Evolutionary conservation across 2,329 filamentous ascomycete genomes (phyloP).

Genomic region (Thyridium curvatum): DNA sequence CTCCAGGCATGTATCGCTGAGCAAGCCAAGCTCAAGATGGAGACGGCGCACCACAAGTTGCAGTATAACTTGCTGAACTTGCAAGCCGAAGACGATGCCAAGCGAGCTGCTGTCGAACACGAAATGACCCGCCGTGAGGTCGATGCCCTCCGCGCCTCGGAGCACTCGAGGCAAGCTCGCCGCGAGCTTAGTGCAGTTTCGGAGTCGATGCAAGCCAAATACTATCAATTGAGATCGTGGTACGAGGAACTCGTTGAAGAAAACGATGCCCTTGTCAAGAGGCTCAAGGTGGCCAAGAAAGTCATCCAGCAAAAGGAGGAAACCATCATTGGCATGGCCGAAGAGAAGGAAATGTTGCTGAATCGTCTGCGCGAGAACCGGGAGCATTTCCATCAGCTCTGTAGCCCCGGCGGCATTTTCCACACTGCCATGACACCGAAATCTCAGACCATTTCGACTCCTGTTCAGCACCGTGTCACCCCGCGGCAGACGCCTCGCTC

Average conservation of each 20-base stretch:
- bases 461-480: conserved; percentile 38
- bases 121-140: conserved; percentile 87
- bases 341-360: conserved; percentile 72
- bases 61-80: conserved; percentile 81
- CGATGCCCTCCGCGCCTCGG: conserved; percentile 70
- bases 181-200: conserved; percentile 45
- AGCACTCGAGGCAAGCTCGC: conserved; percentile 58
- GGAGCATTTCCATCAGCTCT: conserved; percentile 75
- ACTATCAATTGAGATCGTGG: conserved; percentile 56
- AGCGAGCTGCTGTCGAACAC: conserved; percentile 84
- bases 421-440: conserved; percentile 56
- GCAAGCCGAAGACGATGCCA: conserved; percentile 77
- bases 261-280: conserved; percentile 55
- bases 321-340: conserved; percentile 60
- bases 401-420: conserved; percentile 65
- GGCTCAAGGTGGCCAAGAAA: conserved; percentile 68
- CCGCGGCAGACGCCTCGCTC: conserved; percentile 41
- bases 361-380: conserved; percentile 84
- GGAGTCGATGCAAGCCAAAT: conserved; percentile 48
- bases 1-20: conserved; percentile 48
- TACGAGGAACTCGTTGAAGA: conserved; percentile 62
- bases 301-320: conserved; percentile 74
- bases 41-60: conserved; percentile 82
- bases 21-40: conserved; percentile 63
- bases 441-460: conserved; percentile 35